Conservation (phyloP, 2,329 filamentous ascomycete species). For the Aspergillus jensenii region DNA sequence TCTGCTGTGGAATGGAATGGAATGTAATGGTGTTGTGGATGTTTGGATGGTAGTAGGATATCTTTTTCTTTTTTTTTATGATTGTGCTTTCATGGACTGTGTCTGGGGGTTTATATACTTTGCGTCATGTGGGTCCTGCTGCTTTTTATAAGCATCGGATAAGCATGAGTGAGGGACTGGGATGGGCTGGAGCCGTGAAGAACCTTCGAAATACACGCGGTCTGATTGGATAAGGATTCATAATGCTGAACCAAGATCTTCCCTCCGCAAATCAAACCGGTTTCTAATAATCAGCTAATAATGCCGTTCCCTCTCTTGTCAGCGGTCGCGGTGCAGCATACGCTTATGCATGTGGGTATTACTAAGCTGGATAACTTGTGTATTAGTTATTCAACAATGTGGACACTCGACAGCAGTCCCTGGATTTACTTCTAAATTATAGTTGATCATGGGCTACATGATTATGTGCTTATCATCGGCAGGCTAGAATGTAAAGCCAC, state of each 20-base stretch:
- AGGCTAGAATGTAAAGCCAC: too few relatives aligned
- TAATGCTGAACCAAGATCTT: not conserved
- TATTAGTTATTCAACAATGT: too few relatives aligned
- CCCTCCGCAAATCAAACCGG: not conserved
- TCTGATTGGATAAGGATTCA: not conserved
- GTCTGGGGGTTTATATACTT: not conserved
- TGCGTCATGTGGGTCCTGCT: not conserved
- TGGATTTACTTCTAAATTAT: too few relatives aligned
- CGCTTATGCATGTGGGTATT: not conserved
- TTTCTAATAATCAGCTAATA: not conserved
- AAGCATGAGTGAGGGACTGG: not conserved
- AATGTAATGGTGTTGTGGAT: too few relatives aligned
- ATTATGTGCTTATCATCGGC: too few relatives aligned
- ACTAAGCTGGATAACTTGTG: too few relatives aligned
- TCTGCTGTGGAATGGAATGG: too few relatives aligned
- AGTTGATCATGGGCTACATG: too few relatives aligned
- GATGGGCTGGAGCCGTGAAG: too few relatives aligned
- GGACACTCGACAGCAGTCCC: too few relatives aligned
- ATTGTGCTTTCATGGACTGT: not conserved
- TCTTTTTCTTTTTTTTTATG: not conserved
- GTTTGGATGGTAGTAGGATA: too few relatives aligned
- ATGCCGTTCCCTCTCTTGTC: not conserved
- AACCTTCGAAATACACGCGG: too few relatives aligned
- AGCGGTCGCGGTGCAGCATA: not conserved
- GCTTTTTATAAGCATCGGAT: constrained; percentile 1